Percentiles rank a stretch among this genome's conserved stretches.
These are phyloP conservation scores for Chaetomium fimeti DNA, from an alignment of 495 filamentous ascomycete species.

Conservation along the genomic window DNA sequence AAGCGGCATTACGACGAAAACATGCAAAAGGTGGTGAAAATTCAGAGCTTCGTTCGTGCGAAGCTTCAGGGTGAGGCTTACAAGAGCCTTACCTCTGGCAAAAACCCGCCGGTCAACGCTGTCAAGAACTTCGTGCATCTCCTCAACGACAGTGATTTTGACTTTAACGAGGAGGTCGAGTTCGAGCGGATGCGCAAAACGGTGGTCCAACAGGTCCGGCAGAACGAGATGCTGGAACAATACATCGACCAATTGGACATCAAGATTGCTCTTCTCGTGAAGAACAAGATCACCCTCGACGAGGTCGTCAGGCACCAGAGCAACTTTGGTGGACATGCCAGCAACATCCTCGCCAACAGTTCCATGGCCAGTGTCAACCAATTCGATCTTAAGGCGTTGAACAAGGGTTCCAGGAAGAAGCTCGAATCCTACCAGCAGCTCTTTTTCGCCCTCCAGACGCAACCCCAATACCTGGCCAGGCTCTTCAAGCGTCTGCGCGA, in stretches of 20 bases:
- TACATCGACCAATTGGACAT: conserved; percentile 98
- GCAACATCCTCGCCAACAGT: conserved; percentile 79
- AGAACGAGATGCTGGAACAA: conserved; percentile 95
- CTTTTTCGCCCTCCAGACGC: conserved; percentile 96
- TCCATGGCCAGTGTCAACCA: conserved; percentile 87
- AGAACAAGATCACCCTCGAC: conserved; percentile 98
- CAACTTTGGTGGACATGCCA: conserved; percentile 90
- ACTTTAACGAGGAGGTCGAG: conserved; percentile 98
- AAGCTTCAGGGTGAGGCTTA: conserved; percentile 97
- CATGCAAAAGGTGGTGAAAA: conserved; percentile 98
- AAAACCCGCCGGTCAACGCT: conserved; percentile 93
- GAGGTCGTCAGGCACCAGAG: conserved; percentile 97
- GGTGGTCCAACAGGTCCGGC: conserved; percentile 93
- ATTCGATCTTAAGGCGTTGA: conserved; percentile 93
- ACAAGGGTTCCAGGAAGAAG: conserved; percentile 92
- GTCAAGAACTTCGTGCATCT: conserved; percentile 98
- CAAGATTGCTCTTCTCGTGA: conserved; percentile 96
- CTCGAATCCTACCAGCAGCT: conserved; percentile 95
- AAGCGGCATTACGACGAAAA: conserved; percentile 87
- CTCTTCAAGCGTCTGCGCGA: conserved; percentile 83
- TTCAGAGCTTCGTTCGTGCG: conserved; percentile 91
- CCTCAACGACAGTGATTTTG: conserved; percentile 96
- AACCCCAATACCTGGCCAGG: conserved; percentile 87
- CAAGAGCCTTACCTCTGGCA: conserved; percentile 92
- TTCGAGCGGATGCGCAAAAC: conserved; percentile 89